Evolutionary conservation across 805 yeast species (phyloP).

Genomic region (Blastobotrys terrestris): DNA sequence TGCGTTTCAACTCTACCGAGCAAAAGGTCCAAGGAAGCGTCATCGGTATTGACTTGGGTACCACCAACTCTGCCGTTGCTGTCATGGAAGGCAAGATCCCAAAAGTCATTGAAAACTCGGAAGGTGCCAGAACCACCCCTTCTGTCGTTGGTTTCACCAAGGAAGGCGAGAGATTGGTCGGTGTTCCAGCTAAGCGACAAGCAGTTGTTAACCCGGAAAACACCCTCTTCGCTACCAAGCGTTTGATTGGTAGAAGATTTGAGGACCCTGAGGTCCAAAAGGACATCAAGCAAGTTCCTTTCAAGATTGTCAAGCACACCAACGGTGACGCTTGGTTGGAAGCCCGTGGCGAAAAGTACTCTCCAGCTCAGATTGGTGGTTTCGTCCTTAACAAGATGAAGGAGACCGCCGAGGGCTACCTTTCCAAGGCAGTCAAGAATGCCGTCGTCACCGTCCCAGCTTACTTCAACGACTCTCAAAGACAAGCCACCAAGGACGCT

Average conservation of each 20-base stretch:
- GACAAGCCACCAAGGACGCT: slow-evolving; percentile 94
- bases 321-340: slow-evolving; percentile 97
- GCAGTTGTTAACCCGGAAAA: slow-evolving; percentile 92
- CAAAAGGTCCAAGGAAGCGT: slow-evolving; percentile 51
- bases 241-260: slow-evolving; percentile 90
- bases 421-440: slow-evolving; percentile 79
- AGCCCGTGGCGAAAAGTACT: slow-evolving; percentile 80
- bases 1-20: slow-evolving; percentile 40
- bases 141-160: slow-evolving; percentile 92
- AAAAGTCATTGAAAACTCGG: slow-evolving; percentile 70
- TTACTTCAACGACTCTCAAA: slow-evolving; percentile 84
- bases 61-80: slow-evolving; percentile 88
- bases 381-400: slow-evolving; percentile 93
- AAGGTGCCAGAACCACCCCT: slow-evolving; percentile 80
- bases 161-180: slow-evolving; percentile 87
- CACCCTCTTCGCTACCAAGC: slow-evolving; percentile 90
- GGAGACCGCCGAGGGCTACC: slow-evolving; percentile 92
- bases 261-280: slow-evolving; percentile 86
- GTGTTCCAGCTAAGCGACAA: slow-evolving; percentile 94
- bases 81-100: slow-evolving; percentile 74
- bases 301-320: slow-evolving; percentile 80
- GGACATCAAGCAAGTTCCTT: slow-evolving; percentile 82
- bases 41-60: slow-evolving; percentile 81
- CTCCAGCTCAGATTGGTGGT: slow-evolving; percentile 95
- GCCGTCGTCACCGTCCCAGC: slow-evolving; percentile 93